phyloP scores from a whole-genome alignment of 2,329 filamentous ascomycete species.

The Trichoderma pleuroti region DNA sequence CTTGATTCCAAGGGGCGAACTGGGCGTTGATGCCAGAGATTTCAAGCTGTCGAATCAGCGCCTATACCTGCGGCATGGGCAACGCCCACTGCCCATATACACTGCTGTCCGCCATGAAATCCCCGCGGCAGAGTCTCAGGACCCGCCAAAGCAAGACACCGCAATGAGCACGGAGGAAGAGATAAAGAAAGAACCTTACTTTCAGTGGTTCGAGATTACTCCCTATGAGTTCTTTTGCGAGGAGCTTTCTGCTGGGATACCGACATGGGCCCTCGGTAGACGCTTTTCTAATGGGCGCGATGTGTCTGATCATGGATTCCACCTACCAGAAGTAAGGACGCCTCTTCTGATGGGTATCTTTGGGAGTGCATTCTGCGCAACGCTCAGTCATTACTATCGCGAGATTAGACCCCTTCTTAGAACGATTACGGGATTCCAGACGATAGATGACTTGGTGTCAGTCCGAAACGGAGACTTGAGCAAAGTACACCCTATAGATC shows the following conservation, averaged over 20 bases:
- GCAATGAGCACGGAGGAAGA: conserved; percentile 40
- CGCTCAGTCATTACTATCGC: conserved; percentile 91
- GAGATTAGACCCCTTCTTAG: conserved; percentile 82
- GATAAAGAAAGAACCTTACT: conserved; percentile 73
- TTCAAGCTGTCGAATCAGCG: conserved; percentile 90
- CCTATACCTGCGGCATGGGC: conserved; percentile 69
- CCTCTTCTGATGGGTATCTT: conserved; percentile 91
- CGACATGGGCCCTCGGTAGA: conserved; percentile 87
- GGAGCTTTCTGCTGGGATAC: conserved; percentile 85
- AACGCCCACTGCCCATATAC: conserved; percentile 88
- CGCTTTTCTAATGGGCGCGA: conserved; percentile 67
- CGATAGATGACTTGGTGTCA: conserved; percentile 78
- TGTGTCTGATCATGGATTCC: conserved; percentile 58
- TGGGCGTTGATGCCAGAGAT: conserved; percentile 68
- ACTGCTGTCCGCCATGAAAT: conserved; percentile 96
- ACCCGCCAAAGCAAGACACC: conserved; percentile 39
- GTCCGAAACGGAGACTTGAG: conserved; percentile 79
- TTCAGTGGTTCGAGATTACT: conserved; percentile 96
- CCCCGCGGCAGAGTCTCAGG: conserved; percentile 50
- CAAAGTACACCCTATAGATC: conserved; percentile 93
- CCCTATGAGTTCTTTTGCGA: conserved; percentile 96
- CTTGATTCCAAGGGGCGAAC: conserved; percentile 77
- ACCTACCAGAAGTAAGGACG: conserved; percentile 78
- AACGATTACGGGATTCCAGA: conserved; percentile 68
- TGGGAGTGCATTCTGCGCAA: conserved; percentile 94